Evolutionary conservation across 352 stramenopile genomes (phyloP).

Genomic region (Thalassiosira livingstoniorum): DNA sequence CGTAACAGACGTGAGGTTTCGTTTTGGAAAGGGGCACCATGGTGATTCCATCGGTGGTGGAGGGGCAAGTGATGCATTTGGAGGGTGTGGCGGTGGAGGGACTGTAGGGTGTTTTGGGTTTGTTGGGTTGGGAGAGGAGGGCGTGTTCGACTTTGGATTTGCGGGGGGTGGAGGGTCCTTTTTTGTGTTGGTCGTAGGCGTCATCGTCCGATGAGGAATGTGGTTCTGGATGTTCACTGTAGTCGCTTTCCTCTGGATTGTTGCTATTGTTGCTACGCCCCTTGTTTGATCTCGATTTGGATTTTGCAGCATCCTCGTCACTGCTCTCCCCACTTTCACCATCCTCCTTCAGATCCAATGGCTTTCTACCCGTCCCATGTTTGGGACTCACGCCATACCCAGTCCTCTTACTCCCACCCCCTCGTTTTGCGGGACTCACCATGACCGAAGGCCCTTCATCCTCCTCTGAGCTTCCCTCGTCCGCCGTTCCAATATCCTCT

Average conservation of each 20-base stretch:
- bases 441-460: conserved; percentile 37
- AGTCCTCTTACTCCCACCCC: conserved; percentile 4
- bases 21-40: conserved; percentile 56
- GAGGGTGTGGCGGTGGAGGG: conserved; percentile 7
- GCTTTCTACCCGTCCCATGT: conserved; percentile 17
- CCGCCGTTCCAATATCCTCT: conserved; percentile 43
- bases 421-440: conserved; percentile 20
- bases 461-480: conserved; percentile 47
- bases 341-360: conserved; percentile 28
- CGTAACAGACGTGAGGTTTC: conserved; percentile 76
- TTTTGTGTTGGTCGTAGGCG: background rate
- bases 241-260: conserved; percentile 1
- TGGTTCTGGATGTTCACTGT: background rate
- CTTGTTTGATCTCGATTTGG: background rate
- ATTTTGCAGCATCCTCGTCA: background rate
- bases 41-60: conserved; percentile 74
- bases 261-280: conserved; percentile 1
- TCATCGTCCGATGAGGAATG: background rate
- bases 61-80: conserved; percentile 61
- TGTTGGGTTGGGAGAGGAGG: conserved; percentile 8
- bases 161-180: background rate
- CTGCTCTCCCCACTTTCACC: background rate
- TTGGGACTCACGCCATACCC: conserved; percentile 17
- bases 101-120: conserved; percentile 13
- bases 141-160: conserved; percentile 1